phyloP scores from a whole-genome alignment of 2,329 filamentous ascomycete species.

The Rhexocercosporidium sp. region DNA sequence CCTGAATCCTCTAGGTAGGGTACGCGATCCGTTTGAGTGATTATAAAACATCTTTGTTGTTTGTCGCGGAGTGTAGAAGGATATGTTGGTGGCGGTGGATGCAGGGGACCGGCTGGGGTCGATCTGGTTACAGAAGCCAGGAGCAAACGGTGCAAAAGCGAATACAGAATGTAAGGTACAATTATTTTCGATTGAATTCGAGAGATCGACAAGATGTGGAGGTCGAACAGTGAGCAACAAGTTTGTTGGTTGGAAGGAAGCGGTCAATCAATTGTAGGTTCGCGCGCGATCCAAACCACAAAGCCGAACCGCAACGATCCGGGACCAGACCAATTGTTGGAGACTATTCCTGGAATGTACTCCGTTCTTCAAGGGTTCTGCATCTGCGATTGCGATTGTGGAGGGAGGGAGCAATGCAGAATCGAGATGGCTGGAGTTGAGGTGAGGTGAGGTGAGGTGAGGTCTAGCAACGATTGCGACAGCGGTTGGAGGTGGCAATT shows the following conservation, averaged over 20 bases:
- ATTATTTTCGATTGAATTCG: neutral
- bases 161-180: neutral
- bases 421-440: slow-evolving; percentile 5
- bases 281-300: neutral
- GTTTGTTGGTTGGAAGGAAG: neutral
- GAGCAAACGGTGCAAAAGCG: slow-evolving; percentile 5
- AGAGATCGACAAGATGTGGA: neutral
- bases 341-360: neutral
- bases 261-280: neutral
- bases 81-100: slow-evolving; percentile 9
- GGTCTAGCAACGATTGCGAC: slow-evolving; percentile 10
- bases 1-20: slow-evolving; percentile 41
- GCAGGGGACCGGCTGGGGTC: slow-evolving; percentile 15
- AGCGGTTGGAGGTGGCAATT: neutral
- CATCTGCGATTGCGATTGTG: slow-evolving; percentile 2
- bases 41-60: slow-evolving; percentile 35
- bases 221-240: neutral
- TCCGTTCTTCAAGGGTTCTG: slow-evolving; percentile 2
- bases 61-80: slow-evolving; percentile 27
- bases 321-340: neutral
- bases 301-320: slow-evolving; percentile 3
- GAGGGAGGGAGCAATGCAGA: neutral
- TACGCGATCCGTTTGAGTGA: slow-evolving; percentile 38
- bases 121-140: neutral
- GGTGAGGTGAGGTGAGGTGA: neutral